A percentile compares a stretch with the other conserved stretches of the same genome.
Evolutionary conservation across 768 basidiomycete species (phyloP).

Genomic region (Hortiboletus flavorubellus): DNA sequence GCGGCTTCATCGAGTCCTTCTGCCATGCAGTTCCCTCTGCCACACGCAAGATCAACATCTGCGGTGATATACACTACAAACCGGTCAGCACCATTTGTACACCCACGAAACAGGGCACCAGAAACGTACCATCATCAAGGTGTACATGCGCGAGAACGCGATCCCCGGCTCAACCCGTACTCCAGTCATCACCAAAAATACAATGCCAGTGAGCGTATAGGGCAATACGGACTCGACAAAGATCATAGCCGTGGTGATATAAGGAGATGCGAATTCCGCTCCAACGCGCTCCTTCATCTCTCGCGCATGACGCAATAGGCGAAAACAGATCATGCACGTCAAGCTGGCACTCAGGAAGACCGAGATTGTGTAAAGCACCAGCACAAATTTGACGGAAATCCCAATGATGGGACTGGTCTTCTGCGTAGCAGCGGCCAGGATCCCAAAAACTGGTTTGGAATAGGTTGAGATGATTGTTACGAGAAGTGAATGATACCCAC

Average conservation of each 20-base stretch:
- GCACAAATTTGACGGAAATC: neutral
- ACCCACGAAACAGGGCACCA: neutral
- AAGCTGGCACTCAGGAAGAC: constrained; percentile 2
- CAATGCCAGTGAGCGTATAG: constrained; percentile 3
- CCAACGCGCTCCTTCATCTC: neutral
- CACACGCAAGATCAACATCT: too few species aligned
- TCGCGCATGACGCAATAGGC: neutral
- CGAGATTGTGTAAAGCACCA: constrained; percentile 3
- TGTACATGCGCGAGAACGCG: neutral
- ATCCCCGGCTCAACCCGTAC: neutral
- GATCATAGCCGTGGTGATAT: constrained; percentile 1
- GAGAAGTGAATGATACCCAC: constrained; percentile 3
- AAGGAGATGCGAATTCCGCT: neutral
- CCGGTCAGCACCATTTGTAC: too few species aligned
- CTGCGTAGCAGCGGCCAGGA: neutral
- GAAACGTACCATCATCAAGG: neutral
- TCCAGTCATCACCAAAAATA: constrained; percentile 1
- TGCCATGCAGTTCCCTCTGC: too few species aligned
- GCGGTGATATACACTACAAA: too few species aligned
- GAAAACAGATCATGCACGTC: constrained; percentile 11
- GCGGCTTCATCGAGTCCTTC: too few species aligned
- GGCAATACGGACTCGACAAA: constrained; percentile 12
- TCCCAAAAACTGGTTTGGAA: constrained; percentile 4
- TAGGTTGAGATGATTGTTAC: neutral
- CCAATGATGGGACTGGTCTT: neutral